Evolutionary conservation across 345 rosid species (phyloP), one percentile per base, ranked within the genome.

Genomic region (Brassica incana): DNA sequence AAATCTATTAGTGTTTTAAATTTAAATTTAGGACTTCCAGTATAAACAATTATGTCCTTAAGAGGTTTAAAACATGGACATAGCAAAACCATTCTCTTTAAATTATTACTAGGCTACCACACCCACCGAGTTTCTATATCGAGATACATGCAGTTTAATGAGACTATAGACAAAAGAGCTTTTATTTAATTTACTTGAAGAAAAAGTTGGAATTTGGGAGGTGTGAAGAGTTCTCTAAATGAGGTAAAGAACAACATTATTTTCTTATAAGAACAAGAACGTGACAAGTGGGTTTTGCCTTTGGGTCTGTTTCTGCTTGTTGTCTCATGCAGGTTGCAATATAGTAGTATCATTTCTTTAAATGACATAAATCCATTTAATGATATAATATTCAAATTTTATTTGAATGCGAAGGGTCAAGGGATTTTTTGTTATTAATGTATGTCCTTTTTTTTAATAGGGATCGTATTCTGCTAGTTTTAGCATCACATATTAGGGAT

Each of bases 121-220:
- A 50, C 58, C 58, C 58, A 50, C 18, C 5, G 58, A 50, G 16
- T 48, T 48, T 48, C 16, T 48, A 12, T 48, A 48, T 14, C 50
- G n/a, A 43, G 11, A 48, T 48, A n/a, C 6, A 50, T 14, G 58
- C 58, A 50, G 58, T n/a, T 50, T 7, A 50, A n/a, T 2, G 16
- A 50, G 7, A 5, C 58, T 50, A 50, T 50, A 50, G 16, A 50
- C 18, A 14, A 50, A 5, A 50, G 18, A 59, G 5, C n/a, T 18
- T 59, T 20, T 59, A 8, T 59, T 50, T 50, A 50, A 54, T 59
- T 23, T 58, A 20, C 29, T 18, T 9, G 6, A 9, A 59, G 32
- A 59, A 59, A 50, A 65, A 56, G 73, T 66, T 78, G 69, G 69
- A 32, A 78, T 78, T 72, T 78, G 68, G 63, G 69, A 32, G 77